Evolutionary conservation across 2,329 filamentous ascomycete genomes (phyloP).

Genomic region (Pyrenophora teres): DNA sequence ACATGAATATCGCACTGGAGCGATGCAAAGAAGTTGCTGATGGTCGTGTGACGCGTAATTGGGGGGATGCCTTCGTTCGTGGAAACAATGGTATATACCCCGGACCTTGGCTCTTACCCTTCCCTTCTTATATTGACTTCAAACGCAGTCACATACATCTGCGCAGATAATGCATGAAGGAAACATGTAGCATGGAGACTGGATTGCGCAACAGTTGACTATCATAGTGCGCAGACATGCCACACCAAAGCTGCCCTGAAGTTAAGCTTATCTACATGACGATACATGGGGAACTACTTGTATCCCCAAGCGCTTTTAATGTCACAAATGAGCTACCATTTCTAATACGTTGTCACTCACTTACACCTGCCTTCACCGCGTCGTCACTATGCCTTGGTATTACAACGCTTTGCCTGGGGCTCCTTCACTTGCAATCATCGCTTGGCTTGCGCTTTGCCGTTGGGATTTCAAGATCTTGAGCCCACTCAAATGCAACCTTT

Average conservation of each 20-base stretch:
- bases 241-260: not conserved
- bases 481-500: no score
- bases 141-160: conserved; percentile 37
- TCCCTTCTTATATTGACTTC: conserved; percentile 14
- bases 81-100: conserved; percentile 80
- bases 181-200: not conserved
- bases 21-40: conserved; percentile 92
- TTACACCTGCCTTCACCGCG: not conserved
- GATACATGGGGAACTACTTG: not conserved
- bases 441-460: not conserved
- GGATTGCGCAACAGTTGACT: not conserved
- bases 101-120: not conserved
- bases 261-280: not conserved
- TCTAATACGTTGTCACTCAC: not conserved
- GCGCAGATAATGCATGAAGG: conserved; percentile 35
- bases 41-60: conserved; percentile 78
- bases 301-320: not conserved
- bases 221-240: not conserved
- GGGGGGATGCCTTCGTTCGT: conserved; percentile 93
- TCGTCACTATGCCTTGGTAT: not conserved
- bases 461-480: no score
- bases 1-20: conserved; percentile 99
- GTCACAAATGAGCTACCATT: not conserved
- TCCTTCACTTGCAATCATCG: not conserved
- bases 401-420: not conserved